Evolutionary conservation across 345 rosid species (phyloP).

Genomic region (Jatropha curcas): DNA sequence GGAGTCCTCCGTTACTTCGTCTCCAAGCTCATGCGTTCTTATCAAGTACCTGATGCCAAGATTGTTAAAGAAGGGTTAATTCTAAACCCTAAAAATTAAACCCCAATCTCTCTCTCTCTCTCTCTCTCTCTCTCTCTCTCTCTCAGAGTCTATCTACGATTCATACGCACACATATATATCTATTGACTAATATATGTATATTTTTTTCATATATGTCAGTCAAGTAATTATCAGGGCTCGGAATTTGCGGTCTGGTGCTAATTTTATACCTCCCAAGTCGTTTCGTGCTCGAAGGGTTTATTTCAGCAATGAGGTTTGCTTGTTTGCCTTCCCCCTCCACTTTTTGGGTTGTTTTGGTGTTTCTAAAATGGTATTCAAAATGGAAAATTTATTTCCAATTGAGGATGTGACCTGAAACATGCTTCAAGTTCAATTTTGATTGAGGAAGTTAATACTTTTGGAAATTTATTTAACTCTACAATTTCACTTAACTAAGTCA

Average conservation of each 20-base stretch:
- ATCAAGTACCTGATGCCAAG: constrained; percentile 79
- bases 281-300: constrained; percentile 79
- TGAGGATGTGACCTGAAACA: not conserved
- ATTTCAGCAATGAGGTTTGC: constrained; percentile 84
- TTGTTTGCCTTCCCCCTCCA: not conserved
- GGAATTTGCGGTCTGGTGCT: constrained; percentile 80
- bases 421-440: not conserved
- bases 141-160: no score
- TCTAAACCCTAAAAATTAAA: not conserved
- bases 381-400: no score
- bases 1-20: constrained; percentile 89
- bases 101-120: not conserved
- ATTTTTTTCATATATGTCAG: constrained; percentile 34
- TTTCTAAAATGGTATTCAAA: no score
- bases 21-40: constrained; percentile 84
- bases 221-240: constrained; percentile 83
- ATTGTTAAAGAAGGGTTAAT: constrained; percentile 84
- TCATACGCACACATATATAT: no score
- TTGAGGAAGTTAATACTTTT: not conserved
- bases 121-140: not conserved
- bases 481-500: not conserved
- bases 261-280: constrained; percentile 85
- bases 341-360: not conserved
- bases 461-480: not conserved
- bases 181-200: no score